phyloP scores from a whole-genome alignment of 2,329 filamentous ascomycete species.

The Fonsecaea pedrosoi region DNA sequence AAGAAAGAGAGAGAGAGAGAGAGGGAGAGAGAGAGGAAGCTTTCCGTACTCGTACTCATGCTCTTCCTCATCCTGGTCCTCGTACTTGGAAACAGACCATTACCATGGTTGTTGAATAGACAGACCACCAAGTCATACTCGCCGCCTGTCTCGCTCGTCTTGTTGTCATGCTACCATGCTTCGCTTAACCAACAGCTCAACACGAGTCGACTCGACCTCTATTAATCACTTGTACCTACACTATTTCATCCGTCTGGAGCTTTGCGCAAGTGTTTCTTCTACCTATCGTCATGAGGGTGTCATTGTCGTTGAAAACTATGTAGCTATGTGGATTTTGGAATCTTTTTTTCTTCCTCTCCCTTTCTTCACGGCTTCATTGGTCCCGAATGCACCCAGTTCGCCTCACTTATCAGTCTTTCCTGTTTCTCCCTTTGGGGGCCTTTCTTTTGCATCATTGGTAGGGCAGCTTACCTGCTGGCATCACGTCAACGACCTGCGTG shows the following conservation, averaged over 20 bases:
- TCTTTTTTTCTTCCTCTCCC: not conserved
- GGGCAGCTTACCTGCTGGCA: not conserved
- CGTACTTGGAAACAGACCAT: no score
- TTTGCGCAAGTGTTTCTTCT: not conserved
- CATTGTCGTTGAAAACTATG: constrained; percentile 21
- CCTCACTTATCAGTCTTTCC: not conserved
- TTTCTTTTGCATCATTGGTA: not conserved
- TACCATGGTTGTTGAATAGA: no score
- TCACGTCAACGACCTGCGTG: not conserved
- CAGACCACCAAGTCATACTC: no score
- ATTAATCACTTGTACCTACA: not conserved
- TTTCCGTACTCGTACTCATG: no score
- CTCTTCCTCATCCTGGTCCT: no score
- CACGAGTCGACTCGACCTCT: not conserved
- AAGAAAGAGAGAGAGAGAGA: no score
- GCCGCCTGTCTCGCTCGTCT: no score
- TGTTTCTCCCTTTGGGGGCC: not conserved
- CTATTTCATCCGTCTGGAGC: no score
- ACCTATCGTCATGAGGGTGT: constrained; percentile 12
- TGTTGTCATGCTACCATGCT: no score
- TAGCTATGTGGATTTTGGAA: constrained; percentile 12
- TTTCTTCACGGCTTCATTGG: not conserved
- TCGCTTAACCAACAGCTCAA: no score
- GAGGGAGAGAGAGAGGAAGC: no score
- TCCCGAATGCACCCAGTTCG: not conserved